phyloP scores from a whole-genome alignment of 2,329 filamentous ascomycete species.

The Pyrenochaeta sp. region DNA sequence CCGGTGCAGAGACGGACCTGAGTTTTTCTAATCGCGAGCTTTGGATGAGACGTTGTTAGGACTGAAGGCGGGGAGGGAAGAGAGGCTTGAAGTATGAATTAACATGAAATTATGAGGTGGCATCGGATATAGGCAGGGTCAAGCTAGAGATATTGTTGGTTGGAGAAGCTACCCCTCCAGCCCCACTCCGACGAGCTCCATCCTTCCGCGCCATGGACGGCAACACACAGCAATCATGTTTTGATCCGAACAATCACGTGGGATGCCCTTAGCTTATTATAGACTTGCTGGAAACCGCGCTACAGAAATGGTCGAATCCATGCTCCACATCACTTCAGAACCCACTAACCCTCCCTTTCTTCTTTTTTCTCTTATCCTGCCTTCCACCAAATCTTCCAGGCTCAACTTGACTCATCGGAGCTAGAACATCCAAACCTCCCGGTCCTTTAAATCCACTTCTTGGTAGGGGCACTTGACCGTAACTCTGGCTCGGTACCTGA shows the following conservation, averaged over 20 bases:
- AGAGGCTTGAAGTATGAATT: background rate
- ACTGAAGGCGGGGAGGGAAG: background rate
- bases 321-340: conserved; percentile 23
- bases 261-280: background rate
- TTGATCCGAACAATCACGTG: background rate
- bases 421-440: conserved; percentile 10
- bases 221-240: background rate
- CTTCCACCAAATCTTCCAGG: conserved; percentile 46
- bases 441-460: conserved; percentile 10
- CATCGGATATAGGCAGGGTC: background rate
- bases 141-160: background rate
- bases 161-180: conserved; percentile 26
- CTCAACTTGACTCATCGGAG: conserved; percentile 44
- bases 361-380: conserved; percentile 45
- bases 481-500: conserved; percentile 26
- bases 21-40: background rate
- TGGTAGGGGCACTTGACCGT: conserved; percentile 8
- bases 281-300: background rate
- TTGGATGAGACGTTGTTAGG: background rate
- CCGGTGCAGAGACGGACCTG: no score
- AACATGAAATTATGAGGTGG: background rate
- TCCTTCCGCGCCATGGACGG: conserved; percentile 16
- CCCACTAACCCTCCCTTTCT: conserved; percentile 46
- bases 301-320: background rate
- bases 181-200: conserved; percentile 17